These are phyloP conservation scores for Paracorniculantispora psalliotae DNA, from an alignment of 2,329 filamentous ascomycete genomes.

Conservation along the genomic window DNA sequence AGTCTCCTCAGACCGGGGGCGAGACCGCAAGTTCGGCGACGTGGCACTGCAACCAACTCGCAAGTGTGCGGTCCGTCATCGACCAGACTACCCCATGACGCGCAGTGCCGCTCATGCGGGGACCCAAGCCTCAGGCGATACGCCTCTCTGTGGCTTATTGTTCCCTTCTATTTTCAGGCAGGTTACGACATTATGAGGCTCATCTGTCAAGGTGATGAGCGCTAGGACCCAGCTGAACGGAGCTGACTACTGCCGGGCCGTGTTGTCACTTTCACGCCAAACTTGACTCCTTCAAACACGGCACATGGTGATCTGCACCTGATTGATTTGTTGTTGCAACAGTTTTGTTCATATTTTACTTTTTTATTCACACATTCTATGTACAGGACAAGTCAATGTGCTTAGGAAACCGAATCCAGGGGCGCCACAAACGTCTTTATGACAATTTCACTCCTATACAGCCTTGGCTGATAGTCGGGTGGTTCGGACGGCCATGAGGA, in stretches of 20 bases:
- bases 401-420: background rate
- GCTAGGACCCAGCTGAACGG: background rate
- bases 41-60: background rate
- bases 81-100: background rate
- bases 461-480: conserved; percentile 2
- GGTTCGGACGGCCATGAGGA: background rate
- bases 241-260: background rate
- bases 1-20: background rate
- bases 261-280: background rate
- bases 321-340: background rate
- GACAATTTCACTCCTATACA: background rate
- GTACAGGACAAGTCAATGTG: background rate
- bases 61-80: background rate
- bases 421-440: background rate
- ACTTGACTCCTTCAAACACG: background rate
- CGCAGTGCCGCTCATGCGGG: background rate
- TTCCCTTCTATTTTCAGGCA: background rate
- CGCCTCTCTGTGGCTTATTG: conserved; percentile 3
- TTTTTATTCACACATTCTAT: background rate
- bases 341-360: background rate
- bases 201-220: background rate
- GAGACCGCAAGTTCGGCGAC: background rate
- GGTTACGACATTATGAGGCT: background rate
- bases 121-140: background rate
- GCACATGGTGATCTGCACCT: background rate